Base-by-base conservation (phyloP, 495 filamentous ascomycete genomes). In the Oidiodendron maius region DNA sequence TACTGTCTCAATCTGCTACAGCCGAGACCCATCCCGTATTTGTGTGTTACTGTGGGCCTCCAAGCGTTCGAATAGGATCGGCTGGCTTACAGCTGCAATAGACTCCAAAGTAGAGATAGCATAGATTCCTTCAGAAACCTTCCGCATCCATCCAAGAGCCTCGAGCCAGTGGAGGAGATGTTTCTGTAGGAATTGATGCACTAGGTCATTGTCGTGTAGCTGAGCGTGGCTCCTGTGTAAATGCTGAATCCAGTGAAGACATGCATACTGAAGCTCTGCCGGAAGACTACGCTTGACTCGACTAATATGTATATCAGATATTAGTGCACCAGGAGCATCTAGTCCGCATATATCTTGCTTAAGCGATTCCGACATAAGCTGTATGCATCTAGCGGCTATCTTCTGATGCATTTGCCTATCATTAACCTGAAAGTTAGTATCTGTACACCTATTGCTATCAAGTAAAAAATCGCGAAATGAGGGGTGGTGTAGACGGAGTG, bases 311-410 rank as follows among this genome's bases (percentile, higher is more conserved):
- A 71, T 44, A 22, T 35, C 41, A 15, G 26, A 38, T 37, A 23
- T 34, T n/a, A 55, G 48, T 11, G 50, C 58, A 15, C 62, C 66
- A 10, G 64, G 63, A 16, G 34, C 16, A 32, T 53, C 1, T 46
- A 71, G 37, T n/a, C 44, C 51, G 53, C 69, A 73, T 11, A 75
- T 63, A 46, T 75, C 60, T 62, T 46, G 43, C 22, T 56, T 61
- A 4, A 72, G 58, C 26, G 36, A 20, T 12, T 44, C 44, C n/a
- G 47, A 45, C 50, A 72, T 59, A 9, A 73, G 44, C 6, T 60
- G 35, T 32, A 74, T 36, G 51, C 65, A 74, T 20, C 56, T 35
- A 8, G 32, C 20, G 18, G 57, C 59, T 38, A 76, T 45, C 24
- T 28, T 55, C 17, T 58, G 8, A 50, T 75, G 61, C 3, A 56